Base-by-base conservation (phyloP, 2,329 filamentous ascomycete genomes). In the Beauveria bassiana region DNA sequence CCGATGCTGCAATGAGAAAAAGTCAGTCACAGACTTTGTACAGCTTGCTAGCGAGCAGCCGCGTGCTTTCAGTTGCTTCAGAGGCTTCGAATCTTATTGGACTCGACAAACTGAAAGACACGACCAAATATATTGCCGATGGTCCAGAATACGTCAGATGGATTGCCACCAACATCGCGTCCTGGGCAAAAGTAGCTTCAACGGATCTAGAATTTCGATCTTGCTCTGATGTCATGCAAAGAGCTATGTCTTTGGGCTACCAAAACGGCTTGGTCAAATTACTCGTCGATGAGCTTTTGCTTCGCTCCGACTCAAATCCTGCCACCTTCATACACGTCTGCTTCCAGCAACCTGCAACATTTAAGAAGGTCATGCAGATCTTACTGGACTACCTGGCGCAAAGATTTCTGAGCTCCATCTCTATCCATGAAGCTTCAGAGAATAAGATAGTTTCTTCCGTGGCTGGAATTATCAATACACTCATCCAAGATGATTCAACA, bases 241-340 rank as follows among this genome's bases (percentile, higher is more conserved):
- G 87, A 64, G 79, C 84, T 1, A 75, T 93, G 62, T 86, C 82
- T 34, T 72, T 96, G 34, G 91, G 90, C 3, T 91, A 95, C 73
- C 77, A 53, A 82, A 81, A 83, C 46, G 67, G 65, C 1, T 65
- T 83, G 7, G 70, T 78, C 24, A 74, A 72, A 46, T 52, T 64
- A 1, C 55, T 69, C 5, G 69, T 80, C 20, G 68, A 75, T 1
- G 65, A 70, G 1, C 70, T 81, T 20, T 66, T 82, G 3, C 69
- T 79, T 6, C 68, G 69, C 1, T 64, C 64, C 28, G 68, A 63
- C 16, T 56, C 59, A 4, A 54, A 67, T 18, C 64, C 64, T 2
- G 55, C 64, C 6, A 51, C 62, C 0, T 77, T 79, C 49, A 51
- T 63, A 8, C 67, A 66, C 16, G 14, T 77, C 4, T 72, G 70